phyloP scores from a whole-genome alignment of 192 early-diverging fungal genomes.

The Dissophora ornata region DNA sequence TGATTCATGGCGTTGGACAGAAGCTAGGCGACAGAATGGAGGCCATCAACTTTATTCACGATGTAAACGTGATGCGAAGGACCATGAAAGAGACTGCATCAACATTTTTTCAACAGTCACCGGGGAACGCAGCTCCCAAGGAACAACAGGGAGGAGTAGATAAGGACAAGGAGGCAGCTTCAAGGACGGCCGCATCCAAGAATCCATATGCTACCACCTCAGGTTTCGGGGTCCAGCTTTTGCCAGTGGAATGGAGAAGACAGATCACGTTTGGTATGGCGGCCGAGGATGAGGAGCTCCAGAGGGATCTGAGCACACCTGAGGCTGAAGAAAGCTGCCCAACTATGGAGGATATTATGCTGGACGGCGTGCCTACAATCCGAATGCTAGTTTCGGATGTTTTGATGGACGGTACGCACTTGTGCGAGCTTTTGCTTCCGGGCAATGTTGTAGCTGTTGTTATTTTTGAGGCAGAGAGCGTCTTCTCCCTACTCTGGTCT shows the following conservation, averaged over 20 bases:
- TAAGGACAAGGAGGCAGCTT: conserved; percentile 17
- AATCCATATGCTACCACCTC: conserved; percentile 24
- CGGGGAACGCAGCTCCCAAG: conserved; percentile 25
- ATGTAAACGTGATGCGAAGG: conserved; percentile 75
- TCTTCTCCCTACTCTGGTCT: too few species aligned
- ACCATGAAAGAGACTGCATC: conserved; percentile 69
- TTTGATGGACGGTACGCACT: conserved; percentile 76
- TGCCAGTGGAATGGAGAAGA: conserved; percentile 88
- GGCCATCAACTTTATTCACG: conserved; percentile 74
- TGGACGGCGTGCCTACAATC: conserved; percentile 85
- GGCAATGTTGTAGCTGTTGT: background rate
- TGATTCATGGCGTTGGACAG: conserved; percentile 90
- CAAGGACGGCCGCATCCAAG: conserved; percentile 24
- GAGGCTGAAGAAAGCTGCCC: conserved; percentile 68
- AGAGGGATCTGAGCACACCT: conserved; percentile 64
- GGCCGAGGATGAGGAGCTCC: conserved; percentile 63
- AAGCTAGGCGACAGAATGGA: conserved; percentile 80
- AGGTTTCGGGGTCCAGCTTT: conserved; percentile 73
- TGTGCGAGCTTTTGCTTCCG: background rate
- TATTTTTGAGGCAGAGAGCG: too few species aligned
- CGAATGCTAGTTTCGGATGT: conserved; percentile 86
- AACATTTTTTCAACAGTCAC: conserved; percentile 32
- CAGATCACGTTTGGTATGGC: conserved; percentile 82
- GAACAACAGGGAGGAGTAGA: conserved; percentile 4
- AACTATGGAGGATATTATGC: conserved; percentile 79